phyloP scores from a whole-genome alignment of 148 eudicot species.

The Silene conica region DNA sequence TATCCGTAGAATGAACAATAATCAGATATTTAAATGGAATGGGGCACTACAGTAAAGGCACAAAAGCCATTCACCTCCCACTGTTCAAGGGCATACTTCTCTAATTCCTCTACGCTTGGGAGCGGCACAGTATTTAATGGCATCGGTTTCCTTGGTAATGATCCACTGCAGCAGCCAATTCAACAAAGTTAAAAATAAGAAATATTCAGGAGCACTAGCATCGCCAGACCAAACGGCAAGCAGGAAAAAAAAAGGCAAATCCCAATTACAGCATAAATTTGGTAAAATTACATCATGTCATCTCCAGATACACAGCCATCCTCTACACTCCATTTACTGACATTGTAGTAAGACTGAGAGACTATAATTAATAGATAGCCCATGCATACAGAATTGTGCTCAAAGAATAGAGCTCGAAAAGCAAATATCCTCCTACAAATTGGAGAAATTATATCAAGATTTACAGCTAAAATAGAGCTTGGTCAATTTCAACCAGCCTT shows the following conservation, averaged over 20 bases:
- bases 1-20: conserved; percentile 16
- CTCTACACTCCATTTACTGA: not conserved
- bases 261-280: not conserved
- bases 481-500: not conserved
- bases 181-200: conserved; percentile 11
- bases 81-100: conserved; percentile 67
- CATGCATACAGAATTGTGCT: not conserved
- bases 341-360: not conserved
- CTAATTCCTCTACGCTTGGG: conserved; percentile 78
- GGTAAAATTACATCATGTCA: conserved; percentile 1
- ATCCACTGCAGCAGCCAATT: conserved; percentile 59
- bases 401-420: not conserved
- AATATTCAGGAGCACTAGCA: not conserved
- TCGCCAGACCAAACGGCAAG: not conserved
- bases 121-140: conserved; percentile 59
- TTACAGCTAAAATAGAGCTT: not conserved
- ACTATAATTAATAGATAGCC: not conserved
- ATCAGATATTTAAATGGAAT: conserved; percentile 9
- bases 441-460: not conserved
- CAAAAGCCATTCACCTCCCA: conserved; percentile 72
- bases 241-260: not conserved
- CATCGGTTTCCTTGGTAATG: conserved; percentile 86
- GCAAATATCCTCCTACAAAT: not conserved
- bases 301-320: not conserved
- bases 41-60: conserved; percentile 3